Conservation (phyloP, 306 rosid species). For the Acacia acuminata region DNA sequence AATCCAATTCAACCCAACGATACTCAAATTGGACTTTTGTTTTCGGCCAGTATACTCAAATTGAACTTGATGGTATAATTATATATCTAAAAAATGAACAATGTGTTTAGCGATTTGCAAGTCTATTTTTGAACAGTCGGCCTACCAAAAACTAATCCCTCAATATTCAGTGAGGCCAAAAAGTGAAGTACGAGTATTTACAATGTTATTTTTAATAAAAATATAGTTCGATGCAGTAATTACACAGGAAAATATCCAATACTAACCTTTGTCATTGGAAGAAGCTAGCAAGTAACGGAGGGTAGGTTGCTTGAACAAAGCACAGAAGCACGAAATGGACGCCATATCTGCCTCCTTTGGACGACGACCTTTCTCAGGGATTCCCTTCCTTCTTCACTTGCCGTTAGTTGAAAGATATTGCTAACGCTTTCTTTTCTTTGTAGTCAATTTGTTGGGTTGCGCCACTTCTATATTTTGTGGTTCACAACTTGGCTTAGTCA, state of each 20-base stretch:
- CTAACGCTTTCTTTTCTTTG: background rate
- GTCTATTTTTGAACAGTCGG: too few species aligned
- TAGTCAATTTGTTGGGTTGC: background rate
- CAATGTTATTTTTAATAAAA: background rate
- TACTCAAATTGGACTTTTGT: background rate
- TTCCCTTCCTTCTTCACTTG: background rate
- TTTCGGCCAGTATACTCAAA: too few species aligned
- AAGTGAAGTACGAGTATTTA: background rate
- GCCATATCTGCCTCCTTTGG: conserved; percentile 46
- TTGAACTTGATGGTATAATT: too few species aligned
- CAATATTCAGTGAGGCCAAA: background rate
- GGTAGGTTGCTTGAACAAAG: conserved; percentile 36
- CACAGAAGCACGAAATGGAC: conserved; percentile 36
- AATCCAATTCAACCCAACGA: background rate
- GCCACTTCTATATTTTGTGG: background rate
- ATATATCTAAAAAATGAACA: too few species aligned
- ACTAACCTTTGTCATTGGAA: conserved; percentile 24
- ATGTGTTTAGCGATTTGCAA: too few species aligned
- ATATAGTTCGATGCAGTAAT: background rate
- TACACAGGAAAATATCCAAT: background rate
- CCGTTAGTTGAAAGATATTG: background rate
- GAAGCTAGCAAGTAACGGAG: conserved; percentile 19
- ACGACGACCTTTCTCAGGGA: conserved; percentile 30
- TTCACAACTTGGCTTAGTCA: background rate
- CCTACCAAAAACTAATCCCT: background rate